Evolutionary conservation across 768 basidiomycete species (phyloP).

Genomic region (Royoungia palumana): DNA sequence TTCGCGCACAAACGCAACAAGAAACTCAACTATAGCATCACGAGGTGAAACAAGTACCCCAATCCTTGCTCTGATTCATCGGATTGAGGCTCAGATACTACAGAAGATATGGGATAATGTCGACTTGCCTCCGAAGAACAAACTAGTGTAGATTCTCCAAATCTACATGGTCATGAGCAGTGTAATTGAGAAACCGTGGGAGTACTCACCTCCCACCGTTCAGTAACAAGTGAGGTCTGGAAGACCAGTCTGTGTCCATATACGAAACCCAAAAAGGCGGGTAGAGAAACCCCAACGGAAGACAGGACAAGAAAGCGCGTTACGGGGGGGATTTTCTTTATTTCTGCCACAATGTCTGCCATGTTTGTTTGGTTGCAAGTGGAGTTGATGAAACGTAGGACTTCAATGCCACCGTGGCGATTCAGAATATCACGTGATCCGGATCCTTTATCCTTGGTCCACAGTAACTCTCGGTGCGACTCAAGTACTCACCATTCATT

Average conservation of each 20-base stretch:
- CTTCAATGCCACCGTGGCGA: too few relatives aligned
- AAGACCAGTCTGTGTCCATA: slow-evolving; percentile 55
- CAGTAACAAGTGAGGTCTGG: slow-evolving; percentile 40
- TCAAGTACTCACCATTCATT: too few relatives aligned
- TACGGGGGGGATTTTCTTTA: slow-evolving; percentile 80
- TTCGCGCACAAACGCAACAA: neutral
- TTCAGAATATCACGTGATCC: neutral
- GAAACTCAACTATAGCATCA: slow-evolving; percentile 41
- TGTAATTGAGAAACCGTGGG: slow-evolving; percentile 1
- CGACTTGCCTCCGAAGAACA: slow-evolving; percentile 64
- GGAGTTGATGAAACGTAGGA: neutral
- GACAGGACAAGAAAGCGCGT: slow-evolving; percentile 68
- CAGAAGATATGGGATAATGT: neutral
- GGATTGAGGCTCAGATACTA: neutral
- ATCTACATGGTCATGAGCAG: slow-evolving; percentile 40
- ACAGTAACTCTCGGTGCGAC: too few relatives aligned
- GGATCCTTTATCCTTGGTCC: too few relatives aligned
- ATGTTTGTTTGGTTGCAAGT: slow-evolving; percentile 27
- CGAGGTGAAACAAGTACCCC: slow-evolving; percentile 39
- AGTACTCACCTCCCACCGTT: slow-evolving; percentile 49
- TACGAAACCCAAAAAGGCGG: slow-evolving; percentile 53
- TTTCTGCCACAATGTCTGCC: slow-evolving; percentile 52
- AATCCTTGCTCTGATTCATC: slow-evolving; percentile 26
- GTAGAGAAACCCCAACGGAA: slow-evolving; percentile 55
- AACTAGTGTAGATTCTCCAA: slow-evolving; percentile 71